These are phyloP conservation scores for Acacia acuminata DNA, from an alignment of 306 rosid species.

Conservation along the genomic window DNA sequence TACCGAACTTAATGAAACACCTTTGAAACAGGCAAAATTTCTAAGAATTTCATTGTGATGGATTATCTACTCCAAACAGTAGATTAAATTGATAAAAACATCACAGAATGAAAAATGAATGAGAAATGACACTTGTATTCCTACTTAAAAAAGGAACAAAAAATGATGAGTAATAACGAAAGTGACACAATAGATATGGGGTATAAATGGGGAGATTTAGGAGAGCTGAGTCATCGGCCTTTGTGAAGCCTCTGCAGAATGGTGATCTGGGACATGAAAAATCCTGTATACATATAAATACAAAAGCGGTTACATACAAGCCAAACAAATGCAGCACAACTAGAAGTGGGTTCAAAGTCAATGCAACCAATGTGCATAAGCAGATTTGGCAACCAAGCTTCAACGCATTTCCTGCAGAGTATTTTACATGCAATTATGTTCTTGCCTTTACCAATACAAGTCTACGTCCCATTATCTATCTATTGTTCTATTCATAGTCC, in stretches of 20 bases:
- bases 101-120: not conserved
- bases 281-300: not conserved
- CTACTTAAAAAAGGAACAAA: not conserved
- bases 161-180: not conserved
- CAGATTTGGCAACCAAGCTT: constrained; percentile 13
- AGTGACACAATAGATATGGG: not conserved
- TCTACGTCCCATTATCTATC: not conserved
- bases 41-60: not conserved
- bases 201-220: not conserved
- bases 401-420: not conserved
- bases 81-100: not conserved
- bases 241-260: not conserved
- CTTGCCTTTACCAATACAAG: not conserved
- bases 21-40: not conserved
- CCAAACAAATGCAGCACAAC: not conserved
- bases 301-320: not conserved
- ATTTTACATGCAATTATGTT: not conserved
- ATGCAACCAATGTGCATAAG: constrained; percentile 10
- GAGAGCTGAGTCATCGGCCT: not conserved
- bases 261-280: not conserved
- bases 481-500: not conserved
- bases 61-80: not conserved
- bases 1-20: not conserved
- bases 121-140: not conserved
- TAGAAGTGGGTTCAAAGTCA: constrained; percentile 13